A percentile compares a stretch with the other conserved stretches of the same genome.
These are phyloP conservation scores for Saccharomycopsis microspora DNA, from an alignment of 805 yeast species.

Conservation along the genomic window DNA sequence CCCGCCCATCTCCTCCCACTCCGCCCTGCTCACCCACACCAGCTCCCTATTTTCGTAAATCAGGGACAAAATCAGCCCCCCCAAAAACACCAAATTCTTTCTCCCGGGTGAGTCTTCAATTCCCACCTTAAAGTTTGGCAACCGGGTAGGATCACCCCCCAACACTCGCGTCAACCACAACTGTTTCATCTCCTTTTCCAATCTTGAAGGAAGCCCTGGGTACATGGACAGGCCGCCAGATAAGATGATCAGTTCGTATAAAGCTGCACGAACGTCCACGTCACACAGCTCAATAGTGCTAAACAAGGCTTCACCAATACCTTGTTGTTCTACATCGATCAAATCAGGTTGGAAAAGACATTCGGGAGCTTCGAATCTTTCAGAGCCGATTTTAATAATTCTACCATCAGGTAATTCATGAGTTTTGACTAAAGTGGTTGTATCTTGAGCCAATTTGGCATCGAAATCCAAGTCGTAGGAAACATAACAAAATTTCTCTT, in stretches of 20 bases:
- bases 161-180: conserved; percentile 87
- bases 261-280: conserved; percentile 79
- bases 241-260: conserved; percentile 84
- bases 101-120: conserved; percentile 99
- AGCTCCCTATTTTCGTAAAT: conserved; percentile 98
- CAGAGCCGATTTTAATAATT: conserved; percentile 85
- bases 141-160: conserved; percentile 74
- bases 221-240: conserved; percentile 99
- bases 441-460: conserved; percentile 76
- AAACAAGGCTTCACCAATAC: conserved; percentile 87
- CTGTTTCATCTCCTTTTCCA: conserved; percentile 93
- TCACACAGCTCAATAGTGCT: conserved; percentile 92
- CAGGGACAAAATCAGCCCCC: conserved; percentile 96
- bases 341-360: conserved; percentile 92
- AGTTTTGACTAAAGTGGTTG: conserved; percentile 86
- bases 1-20: conserved; percentile 97
- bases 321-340: conserved; percentile 94
- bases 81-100: conserved; percentile 96
- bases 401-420: conserved; percentile 97
- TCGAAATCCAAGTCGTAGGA: conserved; percentile 90
- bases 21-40: conserved; percentile 93
- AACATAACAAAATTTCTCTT: conserved; percentile 91
- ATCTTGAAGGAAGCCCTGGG: conserved; percentile 92
- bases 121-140: conserved; percentile 86
- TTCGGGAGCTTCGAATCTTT: conserved; percentile 94